A percentile compares a stretch with the other conserved stretches of the same genome.
Conservation (phyloP, 2,329 filamentous ascomycete genomes). For the Shiraia bambusicola region DNA sequence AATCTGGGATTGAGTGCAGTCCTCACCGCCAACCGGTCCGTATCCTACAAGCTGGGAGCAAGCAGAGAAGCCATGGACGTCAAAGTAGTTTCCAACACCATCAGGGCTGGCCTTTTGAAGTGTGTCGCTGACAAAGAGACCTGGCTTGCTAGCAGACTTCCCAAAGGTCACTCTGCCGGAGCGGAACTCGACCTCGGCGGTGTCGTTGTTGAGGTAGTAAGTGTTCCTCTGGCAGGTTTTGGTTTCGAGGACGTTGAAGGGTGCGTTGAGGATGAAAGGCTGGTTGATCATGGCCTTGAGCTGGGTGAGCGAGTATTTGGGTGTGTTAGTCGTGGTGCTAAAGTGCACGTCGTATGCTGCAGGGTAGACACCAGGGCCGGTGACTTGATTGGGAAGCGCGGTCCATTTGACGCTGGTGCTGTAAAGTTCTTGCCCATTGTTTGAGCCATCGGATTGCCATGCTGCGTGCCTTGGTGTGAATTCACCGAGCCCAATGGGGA, state of each 20-base stretch:
- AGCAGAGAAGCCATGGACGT: conserved; percentile 11
- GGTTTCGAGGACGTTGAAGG: not conserved
- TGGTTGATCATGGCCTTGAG: conserved; percentile 12
- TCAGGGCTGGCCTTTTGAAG: not conserved
- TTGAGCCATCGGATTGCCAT: conserved; percentile 1
- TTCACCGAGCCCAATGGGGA: conserved; percentile 6
- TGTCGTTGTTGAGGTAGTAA: conserved; percentile 10
- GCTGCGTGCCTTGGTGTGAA: conserved; percentile 7
- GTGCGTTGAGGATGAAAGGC: conserved; percentile 6
- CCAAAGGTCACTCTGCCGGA: conserved; percentile 12
- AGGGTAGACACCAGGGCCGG: conserved; percentile 9
- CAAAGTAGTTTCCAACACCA: not conserved
- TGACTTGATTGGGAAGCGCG: conserved; percentile 4
- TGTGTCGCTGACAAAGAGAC: conserved; percentile 2
- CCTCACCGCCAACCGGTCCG: conserved; percentile 8
- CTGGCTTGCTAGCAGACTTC: conserved; percentile 6
- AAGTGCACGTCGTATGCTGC: conserved; percentile 13
- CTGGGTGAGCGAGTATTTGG: conserved; percentile 1
- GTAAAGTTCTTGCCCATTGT: not conserved
- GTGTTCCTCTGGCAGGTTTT: conserved; percentile 9
- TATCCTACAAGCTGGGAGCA: conserved; percentile 15
- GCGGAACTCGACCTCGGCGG: conserved; percentile 7
- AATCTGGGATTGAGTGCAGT: conserved; percentile 7
- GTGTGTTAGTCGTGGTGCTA: conserved; percentile 2
- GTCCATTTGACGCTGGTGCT: conserved; percentile 11